Evolutionary conservation across 305 asterid species (phyloP).

Genomic region (Solanum hybrid): DNA sequence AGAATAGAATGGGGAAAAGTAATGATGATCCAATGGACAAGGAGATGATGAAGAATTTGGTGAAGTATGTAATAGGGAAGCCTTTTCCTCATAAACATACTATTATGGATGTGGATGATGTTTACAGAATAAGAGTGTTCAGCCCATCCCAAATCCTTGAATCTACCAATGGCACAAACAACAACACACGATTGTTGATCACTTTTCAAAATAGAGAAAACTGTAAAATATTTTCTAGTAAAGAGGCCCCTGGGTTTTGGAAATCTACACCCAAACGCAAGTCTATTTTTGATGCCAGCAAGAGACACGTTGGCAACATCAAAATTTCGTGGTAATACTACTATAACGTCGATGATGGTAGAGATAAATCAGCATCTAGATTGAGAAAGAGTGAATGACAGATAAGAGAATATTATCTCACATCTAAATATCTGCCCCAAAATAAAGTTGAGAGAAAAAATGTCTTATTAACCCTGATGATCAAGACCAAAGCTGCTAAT

Average conservation of each 20-base stretch:
- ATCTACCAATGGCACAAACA: background rate
- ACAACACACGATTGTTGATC: background rate
- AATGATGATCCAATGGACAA: background rate
- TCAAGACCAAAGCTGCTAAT: background rate
- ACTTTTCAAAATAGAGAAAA: background rate
- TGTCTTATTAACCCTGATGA: background rate
- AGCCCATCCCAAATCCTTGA: background rate
- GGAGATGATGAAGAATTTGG: background rate
- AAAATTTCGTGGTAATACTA: background rate
- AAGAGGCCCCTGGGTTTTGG: background rate
- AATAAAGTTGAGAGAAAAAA: background rate
- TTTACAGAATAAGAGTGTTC: background rate
- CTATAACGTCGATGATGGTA: background rate
- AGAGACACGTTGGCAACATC: background rate
- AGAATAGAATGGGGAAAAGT: background rate
- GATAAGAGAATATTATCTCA: background rate
- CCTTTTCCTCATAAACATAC: background rate
- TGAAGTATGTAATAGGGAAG: background rate
- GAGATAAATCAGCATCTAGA: background rate
- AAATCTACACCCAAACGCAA: background rate
- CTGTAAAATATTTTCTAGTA: background rate
- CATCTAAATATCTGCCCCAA: background rate
- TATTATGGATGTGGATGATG: background rate
- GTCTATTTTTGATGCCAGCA: background rate
- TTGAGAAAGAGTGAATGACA: background rate